phyloP scores from a whole-genome alignment of 768 basidiomycete genomes.

The Suillus placidus region DNA sequence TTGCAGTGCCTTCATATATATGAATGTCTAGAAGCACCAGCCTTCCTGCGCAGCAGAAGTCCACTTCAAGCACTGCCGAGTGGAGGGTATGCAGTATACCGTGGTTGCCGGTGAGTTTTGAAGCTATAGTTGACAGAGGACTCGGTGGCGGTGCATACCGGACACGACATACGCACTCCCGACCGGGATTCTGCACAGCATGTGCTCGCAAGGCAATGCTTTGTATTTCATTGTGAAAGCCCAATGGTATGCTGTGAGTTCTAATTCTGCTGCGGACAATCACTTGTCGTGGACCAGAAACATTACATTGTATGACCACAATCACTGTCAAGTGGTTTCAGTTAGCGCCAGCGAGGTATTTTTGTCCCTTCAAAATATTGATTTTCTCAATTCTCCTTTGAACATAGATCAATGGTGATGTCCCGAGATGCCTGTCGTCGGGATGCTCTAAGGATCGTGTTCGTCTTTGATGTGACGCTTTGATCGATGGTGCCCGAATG shows the following conservation, averaged over 20 bases:
- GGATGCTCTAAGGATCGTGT: not conserved
- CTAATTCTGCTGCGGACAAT: not conserved
- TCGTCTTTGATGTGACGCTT: not conserved
- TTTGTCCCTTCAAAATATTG: not conserved
- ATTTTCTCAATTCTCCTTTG: not conserved
- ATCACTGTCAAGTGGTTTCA: not conserved
- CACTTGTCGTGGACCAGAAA: not conserved
- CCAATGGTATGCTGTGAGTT: not conserved
- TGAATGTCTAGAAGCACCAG: not conserved
- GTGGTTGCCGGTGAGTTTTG: not conserved
- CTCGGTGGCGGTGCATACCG: not conserved
- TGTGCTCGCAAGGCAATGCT: not conserved
- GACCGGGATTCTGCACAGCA: not conserved
- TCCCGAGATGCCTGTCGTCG: not conserved
- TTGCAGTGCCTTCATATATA: not conserved
- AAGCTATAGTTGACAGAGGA: not conserved
- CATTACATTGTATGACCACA: not conserved
- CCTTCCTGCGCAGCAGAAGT: constrained; percentile 1
- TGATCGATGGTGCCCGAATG: not conserved
- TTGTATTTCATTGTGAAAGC: not conserved
- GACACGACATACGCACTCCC: not conserved
- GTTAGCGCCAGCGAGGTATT: not conserved
- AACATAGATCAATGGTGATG: not conserved
- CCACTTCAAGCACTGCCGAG: not conserved
- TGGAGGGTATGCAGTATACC: not conserved